Base-by-base conservation (phyloP, 2,329 filamentous ascomycete species). In the Rosellinia necatrix region DNA sequence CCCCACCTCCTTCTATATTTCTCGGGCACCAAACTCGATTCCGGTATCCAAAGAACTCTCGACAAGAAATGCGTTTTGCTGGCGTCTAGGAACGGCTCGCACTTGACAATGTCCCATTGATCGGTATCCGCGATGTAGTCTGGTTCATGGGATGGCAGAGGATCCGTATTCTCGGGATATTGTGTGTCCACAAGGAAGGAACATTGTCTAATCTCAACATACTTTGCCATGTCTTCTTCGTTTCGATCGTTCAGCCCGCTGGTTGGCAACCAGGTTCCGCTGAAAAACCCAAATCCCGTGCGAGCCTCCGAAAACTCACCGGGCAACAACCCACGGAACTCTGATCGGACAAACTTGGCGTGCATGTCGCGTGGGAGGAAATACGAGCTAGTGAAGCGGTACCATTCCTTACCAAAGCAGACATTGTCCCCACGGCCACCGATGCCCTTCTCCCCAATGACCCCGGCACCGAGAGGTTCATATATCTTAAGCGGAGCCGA, bases 341-440 rank as follows among this genome's bases (percentile, higher is more conserved):
- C 91, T 65, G 91, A 96, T 63, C 89, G 90, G 65, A 99, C 78
- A 68, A 97, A 99, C 65, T 94, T 96, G 65, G 90, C 89, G 62
- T 84, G 87, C 78, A 94, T 90, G 46, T 85, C 83, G n/a, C 86
- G 78, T 0, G 94, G 93, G 3, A 99, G 79, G 70, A 94, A 92
- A 76, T 92, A 97, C 0, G 92, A 96, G 0, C 90, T 93, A 1
- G 94, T 93, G 70, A 97, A 97, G 30, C 94, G 90, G 72, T 99
- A 97, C 94, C 94, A 99, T 71, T 99, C 94, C 71, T 97, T 99
- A 24, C 91, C 92, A 34, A 96, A 83, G 71, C 94, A 99, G 2
- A 99, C 84, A 15, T 80, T 86, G 60, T 91, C 88, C 13, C 87
- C 89, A 2, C 76, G 71, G 0, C 76, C 73, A 2, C 84, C 82